Percentiles rank a stretch among this genome's conserved stretches.
Conservation (phyloP, 768 basidiomycete genomes). For the Lepiota venenata region DNA sequence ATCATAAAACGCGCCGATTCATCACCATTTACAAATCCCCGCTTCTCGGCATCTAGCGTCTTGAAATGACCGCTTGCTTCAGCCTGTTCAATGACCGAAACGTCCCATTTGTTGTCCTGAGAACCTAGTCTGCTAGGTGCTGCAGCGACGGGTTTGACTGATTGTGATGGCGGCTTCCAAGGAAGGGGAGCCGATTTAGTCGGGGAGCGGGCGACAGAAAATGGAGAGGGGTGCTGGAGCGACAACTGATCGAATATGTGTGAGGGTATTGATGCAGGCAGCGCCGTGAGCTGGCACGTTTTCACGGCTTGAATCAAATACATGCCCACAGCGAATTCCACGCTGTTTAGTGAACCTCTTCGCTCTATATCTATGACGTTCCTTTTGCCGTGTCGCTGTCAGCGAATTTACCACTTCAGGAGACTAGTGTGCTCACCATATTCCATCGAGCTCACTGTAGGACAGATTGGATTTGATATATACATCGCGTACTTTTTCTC, state of each 20-base stretch:
- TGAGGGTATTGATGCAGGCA: conserved; percentile 29
- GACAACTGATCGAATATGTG: conserved; percentile 27
- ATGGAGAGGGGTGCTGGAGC: conserved; percentile 5
- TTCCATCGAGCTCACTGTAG: conserved; percentile 54
- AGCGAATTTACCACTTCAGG: not conserved
- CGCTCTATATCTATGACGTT: conserved; percentile 58
- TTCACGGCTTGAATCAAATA: conserved; percentile 50
- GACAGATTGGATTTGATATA: conserved; percentile 61
- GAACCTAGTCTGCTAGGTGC: not conserved
- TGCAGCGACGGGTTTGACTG: not conserved
- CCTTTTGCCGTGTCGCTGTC: conserved; percentile 28
- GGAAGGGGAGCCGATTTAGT: conserved; percentile 4
- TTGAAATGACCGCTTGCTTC: conserved; percentile 30
- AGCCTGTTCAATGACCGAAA: conserved; percentile 10
- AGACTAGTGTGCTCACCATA: conserved; percentile 42
- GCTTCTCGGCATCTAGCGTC: conserved; percentile 24
- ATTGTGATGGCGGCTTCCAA: conserved; percentile 5
- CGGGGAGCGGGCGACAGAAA: conserved; percentile 6
- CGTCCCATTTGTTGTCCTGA: conserved; percentile 2
- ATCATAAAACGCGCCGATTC: conserved; percentile 29
- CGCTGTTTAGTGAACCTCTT: conserved; percentile 56
- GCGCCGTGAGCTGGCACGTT: conserved; percentile 26
- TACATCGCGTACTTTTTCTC: conserved; percentile 56
- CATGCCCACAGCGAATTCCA: conserved; percentile 71
- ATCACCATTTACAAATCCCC: conserved; percentile 31